Evolutionary conservation across 805 yeast genomes (phyloP).

Genomic region (Spathaspora passalidarum): DNA sequence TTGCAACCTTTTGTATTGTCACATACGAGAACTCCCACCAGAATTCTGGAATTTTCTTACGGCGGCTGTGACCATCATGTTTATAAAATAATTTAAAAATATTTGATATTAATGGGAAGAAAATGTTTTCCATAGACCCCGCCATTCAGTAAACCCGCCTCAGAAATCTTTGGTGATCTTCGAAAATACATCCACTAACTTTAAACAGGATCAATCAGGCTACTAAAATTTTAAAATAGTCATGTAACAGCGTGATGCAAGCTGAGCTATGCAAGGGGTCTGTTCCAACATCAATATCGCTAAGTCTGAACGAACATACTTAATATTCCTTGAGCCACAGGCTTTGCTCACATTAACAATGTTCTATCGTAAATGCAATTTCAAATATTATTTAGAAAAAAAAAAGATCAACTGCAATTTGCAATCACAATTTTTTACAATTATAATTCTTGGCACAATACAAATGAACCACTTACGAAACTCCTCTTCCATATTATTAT

Average conservation of each 20-base stretch:
- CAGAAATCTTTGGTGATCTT: too few relatives aligned
- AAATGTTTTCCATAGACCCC: too few relatives aligned
- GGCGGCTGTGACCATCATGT: background rate
- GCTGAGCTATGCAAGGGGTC: too few relatives aligned
- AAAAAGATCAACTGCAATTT: background rate
- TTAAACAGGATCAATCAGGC: too few relatives aligned
- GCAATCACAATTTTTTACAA: background rate
- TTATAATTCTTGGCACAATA: too few relatives aligned
- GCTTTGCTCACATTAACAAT: background rate
- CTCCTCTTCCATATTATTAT: too few relatives aligned
- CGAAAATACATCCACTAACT: too few relatives aligned
- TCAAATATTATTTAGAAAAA: background rate
- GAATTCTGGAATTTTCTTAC: background rate
- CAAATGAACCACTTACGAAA: background rate
- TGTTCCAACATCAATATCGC: background rate
- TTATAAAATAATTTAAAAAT: background rate
- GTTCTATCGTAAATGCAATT: background rate
- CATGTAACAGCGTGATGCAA: too few relatives aligned
- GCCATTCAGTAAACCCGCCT: too few relatives aligned
- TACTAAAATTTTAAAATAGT: too few relatives aligned
- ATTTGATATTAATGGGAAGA: background rate
- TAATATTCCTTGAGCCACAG: background rate
- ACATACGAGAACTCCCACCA: background rate
- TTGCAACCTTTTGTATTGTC: background rate
- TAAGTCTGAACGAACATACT: background rate